Evolutionary conservation across 2,329 filamentous ascomycete species (phyloP), one percentile per base, ranked within the genome.

Genomic region (Achaetomium macrosporum): DNA sequence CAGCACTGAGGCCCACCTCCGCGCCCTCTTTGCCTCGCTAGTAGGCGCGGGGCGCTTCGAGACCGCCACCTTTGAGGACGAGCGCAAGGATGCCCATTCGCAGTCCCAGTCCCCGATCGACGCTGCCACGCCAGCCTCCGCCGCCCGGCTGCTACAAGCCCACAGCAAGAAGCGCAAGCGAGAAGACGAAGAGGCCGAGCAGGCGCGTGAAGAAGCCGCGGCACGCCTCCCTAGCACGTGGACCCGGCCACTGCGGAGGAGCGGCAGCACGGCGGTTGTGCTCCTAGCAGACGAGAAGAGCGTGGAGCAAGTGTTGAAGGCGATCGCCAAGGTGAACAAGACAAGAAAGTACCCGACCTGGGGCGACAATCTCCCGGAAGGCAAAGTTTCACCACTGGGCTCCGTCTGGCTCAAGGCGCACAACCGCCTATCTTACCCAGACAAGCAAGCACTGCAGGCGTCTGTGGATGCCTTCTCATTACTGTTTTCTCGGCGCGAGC

Each of bases 391-490:
- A 0, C 60, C 72, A 0, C 70, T 91, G 7, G 87, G 86, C 5
- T 71, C 71, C 17, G 67, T 67, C 41, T 82, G 73, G 77, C 65
- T 79, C 60, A 81, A 87, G 49, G 70, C 77, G 4, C 90, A 96
- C 69, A 80, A 88, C 59, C 76, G 77, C 39, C 74, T 92, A 11
- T 79, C 79, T 9, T 93, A 88, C 64, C 89, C 91, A 0, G 75
- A 85, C 53, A 81, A 80, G 40, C 70, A 74, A 12, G 71, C 76
- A 17, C 76, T 95, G n/a, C 84, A 95, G 64, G 72, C 76, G 37
- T 79, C 83, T 4, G 85, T 96, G 20, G 90, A 96, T 65, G 82
- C 84, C 35, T 97, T 90, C 74, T 95, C 97, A 78, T 79, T 81
- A 19, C 76, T 83, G n/a, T 97, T 90, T 73, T 87, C 77, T 72